These are phyloP conservation scores for Fusarium sp. DNA, from an alignment of 2,329 filamentous ascomycete genomes.

Conservation along the genomic window DNA sequence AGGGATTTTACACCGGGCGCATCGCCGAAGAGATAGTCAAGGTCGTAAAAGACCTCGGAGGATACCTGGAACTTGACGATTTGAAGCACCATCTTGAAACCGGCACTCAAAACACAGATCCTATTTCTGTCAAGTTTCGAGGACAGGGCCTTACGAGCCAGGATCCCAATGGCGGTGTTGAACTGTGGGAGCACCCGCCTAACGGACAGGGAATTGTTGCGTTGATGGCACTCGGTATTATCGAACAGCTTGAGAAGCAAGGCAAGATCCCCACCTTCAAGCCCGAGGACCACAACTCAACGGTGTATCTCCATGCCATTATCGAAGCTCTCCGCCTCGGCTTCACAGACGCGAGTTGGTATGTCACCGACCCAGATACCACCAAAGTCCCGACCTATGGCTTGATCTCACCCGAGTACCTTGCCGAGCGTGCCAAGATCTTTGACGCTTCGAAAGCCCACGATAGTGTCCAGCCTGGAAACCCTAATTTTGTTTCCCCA, in stretches of 20 bases:
- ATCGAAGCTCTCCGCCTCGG: conserved; percentile 90
- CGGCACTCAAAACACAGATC: conserved; percentile 82
- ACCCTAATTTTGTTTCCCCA: conserved; percentile 68
- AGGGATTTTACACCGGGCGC: conserved; percentile 89
- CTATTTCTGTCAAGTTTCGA: conserved; percentile 84
- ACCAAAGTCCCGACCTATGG: conserved; percentile 76
- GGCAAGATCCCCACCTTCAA: conserved; percentile 81
- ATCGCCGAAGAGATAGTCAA: conserved; percentile 86
- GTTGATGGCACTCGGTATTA: conserved; percentile 91
- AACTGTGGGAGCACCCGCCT: conserved; percentile 96
- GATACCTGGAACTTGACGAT: conserved; percentile 83
- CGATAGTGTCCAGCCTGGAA: conserved; percentile 73
- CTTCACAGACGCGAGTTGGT: conserved; percentile 93
- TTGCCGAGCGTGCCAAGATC: conserved; percentile 75
- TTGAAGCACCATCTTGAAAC: conserved; percentile 77
- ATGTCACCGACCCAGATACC: conserved; percentile 84
- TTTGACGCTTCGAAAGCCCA: conserved; percentile 72
- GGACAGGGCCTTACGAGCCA: conserved; percentile 66
- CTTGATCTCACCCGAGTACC: conserved; percentile 80
- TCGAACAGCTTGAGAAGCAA: conserved; percentile 84
- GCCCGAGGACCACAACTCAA: conserved; percentile 81
- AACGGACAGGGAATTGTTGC: conserved; percentile 97
- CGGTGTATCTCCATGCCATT: conserved; percentile 84
- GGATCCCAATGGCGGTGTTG: conserved; percentile 66
- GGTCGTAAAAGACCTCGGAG: conserved; percentile 81